Evolutionary conservation across 805 yeast genomes (phyloP).

Genomic region (Pichia occidentalis): DNA sequence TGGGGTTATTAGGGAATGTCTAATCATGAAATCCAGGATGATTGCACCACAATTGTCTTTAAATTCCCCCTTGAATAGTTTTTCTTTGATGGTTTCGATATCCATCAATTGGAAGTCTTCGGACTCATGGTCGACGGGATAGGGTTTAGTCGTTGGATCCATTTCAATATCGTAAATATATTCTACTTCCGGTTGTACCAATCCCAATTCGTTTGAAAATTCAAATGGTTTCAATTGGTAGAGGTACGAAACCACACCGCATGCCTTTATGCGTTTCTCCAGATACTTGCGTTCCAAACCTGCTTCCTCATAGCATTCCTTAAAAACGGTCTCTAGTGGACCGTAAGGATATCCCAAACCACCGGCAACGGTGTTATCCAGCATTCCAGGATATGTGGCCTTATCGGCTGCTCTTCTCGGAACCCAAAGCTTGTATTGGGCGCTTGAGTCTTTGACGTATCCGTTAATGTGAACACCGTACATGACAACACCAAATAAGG

Average conservation of each 20-base stretch:
- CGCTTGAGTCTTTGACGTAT: slow-evolving; percentile 39
- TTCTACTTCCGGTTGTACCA: slow-evolving; percentile 88
- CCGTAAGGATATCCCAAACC: slow-evolving; percentile 84
- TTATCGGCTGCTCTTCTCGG: slow-evolving; percentile 75
- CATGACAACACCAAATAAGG: slow-evolving; percentile 77
- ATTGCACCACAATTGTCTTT: slow-evolving; percentile 86
- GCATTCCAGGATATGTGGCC: slow-evolving; percentile 83
- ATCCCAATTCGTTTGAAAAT: slow-evolving; percentile 40
- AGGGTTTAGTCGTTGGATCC: slow-evolving; percentile 41
- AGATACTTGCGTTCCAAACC: slow-evolving; percentile 57
- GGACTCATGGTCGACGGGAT: slow-evolving; percentile 70
- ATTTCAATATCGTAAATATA: slow-evolving; percentile 67
- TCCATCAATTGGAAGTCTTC: slow-evolving; percentile 61
- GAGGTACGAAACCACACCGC: slow-evolving; percentile 67
- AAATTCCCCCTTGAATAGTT: slow-evolving; percentile 55
- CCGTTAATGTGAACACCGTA: slow-evolving; percentile 90
- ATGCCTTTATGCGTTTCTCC: slow-evolving; percentile 35
- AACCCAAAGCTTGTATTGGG: slow-evolving; percentile 62
- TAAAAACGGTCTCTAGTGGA: slow-evolving; percentile 65
- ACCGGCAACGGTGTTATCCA: slow-evolving; percentile 94
- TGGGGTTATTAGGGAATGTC: slow-evolving; percentile 68
- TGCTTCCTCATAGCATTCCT: slow-evolving; percentile 90
- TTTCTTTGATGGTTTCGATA: slow-evolving; percentile 46
- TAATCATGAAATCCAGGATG: slow-evolving; percentile 75
- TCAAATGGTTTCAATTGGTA: slow-evolving; percentile 31